Base-by-base conservation (phyloP, 345 rosid genomes). In the Abelmoschus esculentus region DNA sequence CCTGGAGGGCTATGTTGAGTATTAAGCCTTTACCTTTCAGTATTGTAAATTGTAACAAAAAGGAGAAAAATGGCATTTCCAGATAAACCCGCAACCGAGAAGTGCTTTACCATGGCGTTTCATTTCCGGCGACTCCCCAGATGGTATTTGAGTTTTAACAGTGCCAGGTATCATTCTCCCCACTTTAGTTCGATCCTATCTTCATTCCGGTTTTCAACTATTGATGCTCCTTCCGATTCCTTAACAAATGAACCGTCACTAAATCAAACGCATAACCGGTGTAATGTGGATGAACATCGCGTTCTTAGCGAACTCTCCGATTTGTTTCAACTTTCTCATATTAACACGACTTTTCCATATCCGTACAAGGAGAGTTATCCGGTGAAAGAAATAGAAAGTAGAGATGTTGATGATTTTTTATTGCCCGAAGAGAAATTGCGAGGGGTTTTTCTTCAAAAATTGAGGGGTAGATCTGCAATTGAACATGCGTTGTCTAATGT, bases 401-500 rank as follows among this genome's bases (percentile, higher is more conserved):
- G 72, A 58, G 75, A 75, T 0, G 66, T 80, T 14, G 93, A 89
- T 73, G 74, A 69, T 8, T 87, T 77, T 79, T 66, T 93, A 55
- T 79, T 71, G 26, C 91, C 97, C 0, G 97, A 87, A 50, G 97
- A 93, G 63, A 85, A 79, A 78, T 68, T 91, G 44, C 82, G 95
- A 77, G 96, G 98, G n/a, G 89, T 90, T 60, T 91, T 93, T 80
- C 87, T 89, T 68, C 97, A 87, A 66, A 93, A 86, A 47, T 28
- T 86, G 73, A 85, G 66, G 17, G 89, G 97, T 0, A 83, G 70
- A 76, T 73, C 75, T 34, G 92, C 89, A 2, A 58, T 83, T 56
- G 86, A 84, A 29, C 70, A 66, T 46, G 86, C 89, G 60, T 77
- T 93, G 70, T 71, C 69, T 3, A 79, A 79, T 66, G 83, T 79